A percentile compares a stretch with the other conserved stretches of the same genome.
Evolutionary conservation across 1,139 yeast genomes (phyloP).

Genomic region (Yamadazyma diddensiae): DNA sequence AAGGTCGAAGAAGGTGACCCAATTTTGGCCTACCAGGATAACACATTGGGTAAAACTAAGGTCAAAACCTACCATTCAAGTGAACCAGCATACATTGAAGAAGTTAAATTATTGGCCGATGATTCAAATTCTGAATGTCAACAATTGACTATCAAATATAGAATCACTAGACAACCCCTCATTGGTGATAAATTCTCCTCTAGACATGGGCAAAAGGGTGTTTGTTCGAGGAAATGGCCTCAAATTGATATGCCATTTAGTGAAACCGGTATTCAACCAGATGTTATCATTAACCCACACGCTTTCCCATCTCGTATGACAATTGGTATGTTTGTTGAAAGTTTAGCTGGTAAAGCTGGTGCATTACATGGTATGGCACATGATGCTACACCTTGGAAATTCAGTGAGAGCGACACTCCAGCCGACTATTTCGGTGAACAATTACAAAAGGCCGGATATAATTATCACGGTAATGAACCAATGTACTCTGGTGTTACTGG

Average conservation of each 20-base stretch:
- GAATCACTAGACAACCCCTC: slow-evolving; percentile 87
- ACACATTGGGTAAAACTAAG: slow-evolving; percentile 85
- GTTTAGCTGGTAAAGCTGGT: slow-evolving; percentile 97
- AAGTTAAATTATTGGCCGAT: slow-evolving; percentile 88
- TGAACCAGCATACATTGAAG: slow-evolving; percentile 94
- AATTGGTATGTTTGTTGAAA: slow-evolving; percentile 98
- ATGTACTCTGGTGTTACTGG: slow-evolving; percentile 99
- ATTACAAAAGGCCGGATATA: slow-evolving; percentile 81
- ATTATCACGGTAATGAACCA: slow-evolving; percentile 98
- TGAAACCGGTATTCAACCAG: slow-evolving; percentile 95
- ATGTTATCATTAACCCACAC: slow-evolving; percentile 95
- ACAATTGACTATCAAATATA: slow-evolving; percentile 79
- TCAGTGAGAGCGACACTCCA: slow-evolving; percentile 88
- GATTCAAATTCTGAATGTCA: slow-evolving; percentile 86
- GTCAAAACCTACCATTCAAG: slow-evolving; percentile 90
- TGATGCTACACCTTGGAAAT: slow-evolving; percentile 96
- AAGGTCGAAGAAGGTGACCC: slow-evolving; percentile 96
- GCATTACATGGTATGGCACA: slow-evolving; percentile 97
- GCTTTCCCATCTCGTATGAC: slow-evolving; percentile 99
- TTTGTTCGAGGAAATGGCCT: slow-evolving; percentile 98
- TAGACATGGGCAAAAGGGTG: slow-evolving; percentile 99
- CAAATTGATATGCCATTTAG: slow-evolving; percentile 95
- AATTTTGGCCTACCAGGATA: slow-evolving; percentile 88
- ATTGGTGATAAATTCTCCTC: slow-evolving; percentile 99
- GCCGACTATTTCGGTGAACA: slow-evolving; percentile 98